A percentile compares a stretch with the other conserved stretches of the same genome.
Conservation (phyloP, 352 stramenopile species). For the Pythium aristosporum region DNA sequence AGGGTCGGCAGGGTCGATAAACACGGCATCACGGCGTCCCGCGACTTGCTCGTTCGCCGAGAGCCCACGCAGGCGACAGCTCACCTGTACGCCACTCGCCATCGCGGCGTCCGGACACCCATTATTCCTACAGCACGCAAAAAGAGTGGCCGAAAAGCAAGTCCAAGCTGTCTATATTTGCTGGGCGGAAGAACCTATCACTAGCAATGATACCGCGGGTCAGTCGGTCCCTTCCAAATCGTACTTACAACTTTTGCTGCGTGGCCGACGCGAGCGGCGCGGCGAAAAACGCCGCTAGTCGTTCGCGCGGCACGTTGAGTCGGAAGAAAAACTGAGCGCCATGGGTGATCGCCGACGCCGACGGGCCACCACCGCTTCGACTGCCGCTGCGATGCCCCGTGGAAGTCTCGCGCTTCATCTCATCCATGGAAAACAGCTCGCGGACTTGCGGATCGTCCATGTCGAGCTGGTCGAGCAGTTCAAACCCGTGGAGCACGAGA, state of each 20-base stretch:
- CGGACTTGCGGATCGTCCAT: slow-evolving; percentile 61
- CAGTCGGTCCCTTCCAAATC: background rate
- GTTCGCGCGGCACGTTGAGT: slow-evolving; percentile 38
- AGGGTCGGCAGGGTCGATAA: background rate
- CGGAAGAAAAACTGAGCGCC: slow-evolving; percentile 61
- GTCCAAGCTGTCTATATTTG: background rate
- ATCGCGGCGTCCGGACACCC: background rate
- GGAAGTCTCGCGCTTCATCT: slow-evolving; percentile 60
- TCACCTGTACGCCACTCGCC: slow-evolving; percentile 48
- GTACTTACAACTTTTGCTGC: slow-evolving; percentile 18
- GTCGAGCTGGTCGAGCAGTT: slow-evolving; percentile 80
- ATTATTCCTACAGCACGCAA: background rate
- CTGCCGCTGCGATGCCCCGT: slow-evolving; percentile 6
- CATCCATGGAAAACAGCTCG: slow-evolving; percentile 81
- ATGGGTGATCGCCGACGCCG: background rate
- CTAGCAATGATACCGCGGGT: background rate
- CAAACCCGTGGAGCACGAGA: slow-evolving; percentile 68
- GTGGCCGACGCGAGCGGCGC: slow-evolving; percentile 26
- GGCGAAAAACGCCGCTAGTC: slow-evolving; percentile 62
- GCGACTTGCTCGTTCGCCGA: slow-evolving; percentile 10
- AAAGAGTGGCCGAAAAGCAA: background rate
- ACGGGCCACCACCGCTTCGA: background rate
- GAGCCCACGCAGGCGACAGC: slow-evolving; percentile 48
- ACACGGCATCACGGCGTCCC: slow-evolving; percentile 10
- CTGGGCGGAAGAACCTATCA: slow-evolving; percentile 12